A percentile compares a stretch with the other conserved stretches of the same genome.
These are phyloP conservation scores for Globisporangium solare DNA, from an alignment of 352 stramenopile species.

Conservation along the genomic window DNA sequence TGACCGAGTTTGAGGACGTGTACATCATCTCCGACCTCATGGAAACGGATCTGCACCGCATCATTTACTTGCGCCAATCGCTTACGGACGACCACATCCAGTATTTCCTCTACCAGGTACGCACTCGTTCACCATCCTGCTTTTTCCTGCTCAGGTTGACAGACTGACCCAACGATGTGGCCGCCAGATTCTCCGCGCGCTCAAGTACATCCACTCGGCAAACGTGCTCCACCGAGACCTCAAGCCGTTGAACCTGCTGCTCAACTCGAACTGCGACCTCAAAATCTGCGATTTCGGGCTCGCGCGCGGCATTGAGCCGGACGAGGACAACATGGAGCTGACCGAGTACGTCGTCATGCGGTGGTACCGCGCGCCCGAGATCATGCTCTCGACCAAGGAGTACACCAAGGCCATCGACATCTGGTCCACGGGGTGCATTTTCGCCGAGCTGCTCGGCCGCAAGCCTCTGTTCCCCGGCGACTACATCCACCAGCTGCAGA, in stretches of 20 bases:
- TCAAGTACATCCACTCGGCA: constrained; percentile 93
- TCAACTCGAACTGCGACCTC: constrained; percentile 93
- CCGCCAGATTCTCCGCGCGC: constrained; percentile 90
- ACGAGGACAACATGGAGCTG: constrained; percentile 86
- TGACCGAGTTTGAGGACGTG: constrained; percentile 95
- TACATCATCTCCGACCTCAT: constrained; percentile 98
- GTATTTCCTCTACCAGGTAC: constrained; percentile 91
- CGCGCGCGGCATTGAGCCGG: constrained; percentile 74
- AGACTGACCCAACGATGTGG: background rate
- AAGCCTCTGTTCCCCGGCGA: constrained; percentile 94
- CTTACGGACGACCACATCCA: constrained; percentile 92
- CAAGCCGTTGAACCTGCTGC: constrained; percentile 96
- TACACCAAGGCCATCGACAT: constrained; percentile 98
- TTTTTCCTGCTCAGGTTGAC: too few species aligned
- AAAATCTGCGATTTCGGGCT: constrained; percentile 92
- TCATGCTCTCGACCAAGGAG: constrained; percentile 95
- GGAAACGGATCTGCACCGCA: constrained; percentile 97
- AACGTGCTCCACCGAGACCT: constrained; percentile 96
- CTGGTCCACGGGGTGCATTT: constrained; percentile 94
- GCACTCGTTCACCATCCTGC: background rate
- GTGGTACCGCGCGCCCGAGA: constrained; percentile 91
- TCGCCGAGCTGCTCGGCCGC: constrained; percentile 88
- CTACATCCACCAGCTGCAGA: constrained; percentile 99
- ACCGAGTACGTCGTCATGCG: constrained; percentile 89
- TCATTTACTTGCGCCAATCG: constrained; percentile 95